Evolutionary conservation across 805 yeast genomes (phyloP).

Genomic region (Ogataea trehaloabstinens): DNA sequence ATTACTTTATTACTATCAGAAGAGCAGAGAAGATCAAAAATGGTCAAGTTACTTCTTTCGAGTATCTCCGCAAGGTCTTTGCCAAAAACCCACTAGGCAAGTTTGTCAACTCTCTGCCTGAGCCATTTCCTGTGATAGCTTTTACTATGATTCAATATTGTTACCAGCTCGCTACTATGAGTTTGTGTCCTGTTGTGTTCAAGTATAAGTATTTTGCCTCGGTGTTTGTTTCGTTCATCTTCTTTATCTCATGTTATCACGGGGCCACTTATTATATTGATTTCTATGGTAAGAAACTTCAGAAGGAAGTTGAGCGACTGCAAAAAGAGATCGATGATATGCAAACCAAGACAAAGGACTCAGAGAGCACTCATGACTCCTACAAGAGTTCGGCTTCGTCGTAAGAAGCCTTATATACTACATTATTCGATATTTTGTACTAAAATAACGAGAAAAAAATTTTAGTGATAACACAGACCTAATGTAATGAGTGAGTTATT

Average conservation of each 20-base stretch:
- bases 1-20: slow-evolving; percentile 84
- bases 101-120: slow-evolving; percentile 79
- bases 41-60: slow-evolving; percentile 86
- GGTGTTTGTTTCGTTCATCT: slow-evolving; percentile 67
- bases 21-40: slow-evolving; percentile 76
- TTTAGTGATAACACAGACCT: neutral
- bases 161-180: slow-evolving; percentile 85
- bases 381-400: neutral
- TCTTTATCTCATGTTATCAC: slow-evolving; percentile 77
- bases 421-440: neutral
- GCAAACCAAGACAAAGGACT: slow-evolving; percentile 35
- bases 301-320: slow-evolving; percentile 74
- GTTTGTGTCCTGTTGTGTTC: slow-evolving; percentile 87
- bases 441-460: slow-evolving; percentile 32
- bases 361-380: neutral
- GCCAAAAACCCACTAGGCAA: slow-evolving; percentile 63
- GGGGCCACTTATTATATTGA: slow-evolving; percentile 96
- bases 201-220: slow-evolving; percentile 64
- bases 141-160: slow-evolving; percentile 84
- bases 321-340: slow-evolving; percentile 68
- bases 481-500: neutral
- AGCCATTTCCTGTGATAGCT: slow-evolving; percentile 81
- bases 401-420: too few relatives aligned
- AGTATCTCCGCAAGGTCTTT: slow-evolving; percentile 73
- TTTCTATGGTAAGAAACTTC: slow-evolving; percentile 84